Evolutionary conservation across 108 stramenopile genomes (phyloP), one percentile per base, ranked within the genome.

Genomic region (Skeletonema menzelii): DNA sequence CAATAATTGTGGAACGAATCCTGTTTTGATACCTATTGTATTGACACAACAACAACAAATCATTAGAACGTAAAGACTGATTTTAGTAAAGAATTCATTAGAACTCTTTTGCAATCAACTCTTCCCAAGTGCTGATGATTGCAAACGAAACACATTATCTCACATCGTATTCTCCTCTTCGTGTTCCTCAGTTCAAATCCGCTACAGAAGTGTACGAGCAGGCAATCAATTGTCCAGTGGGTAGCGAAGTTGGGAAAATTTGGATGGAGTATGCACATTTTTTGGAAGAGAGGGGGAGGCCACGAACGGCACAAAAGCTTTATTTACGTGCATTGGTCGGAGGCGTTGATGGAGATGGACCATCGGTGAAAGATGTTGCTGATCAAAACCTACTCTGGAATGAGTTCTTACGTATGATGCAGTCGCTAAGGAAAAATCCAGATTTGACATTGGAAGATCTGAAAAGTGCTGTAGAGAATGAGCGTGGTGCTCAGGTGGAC

Each of bases 161-260:
- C 22, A 56, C 27, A 26, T 77, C 26, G 20, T 27, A 65, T 35
- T 22, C 19, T 8, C 31, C 30, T 53, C 19, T 56, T 12, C 22
- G 8, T 63, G 19, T 8, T 11, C 28, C 49, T 20, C 88, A 89
- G 73, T 87, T 84, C 67, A 95, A 92, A 73, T 85, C 89, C 8
- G 90, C 91, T 5, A 88, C 86, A 32, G 94, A 95, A 71, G 88
- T 89, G 27, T 95, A 87, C 75, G 94, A 91, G 58, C 82, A 88
- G 60, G 94, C 94, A 30, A 77, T 86, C 10, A 65, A 77, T 13
- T 86, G 86, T 76, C 89, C 90, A 1, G 79, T 95, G n/a, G 86
- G 84, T 17, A 85, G 85, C 11, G 57, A 30, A 11, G 67, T 84
- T 5, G 94, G 94, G 8, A 70, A 80, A 31, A 76, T 95, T 17